Conservation (phyloP, 371 early-diverging fungal species). For the Apophysomyces sp. region DNA sequence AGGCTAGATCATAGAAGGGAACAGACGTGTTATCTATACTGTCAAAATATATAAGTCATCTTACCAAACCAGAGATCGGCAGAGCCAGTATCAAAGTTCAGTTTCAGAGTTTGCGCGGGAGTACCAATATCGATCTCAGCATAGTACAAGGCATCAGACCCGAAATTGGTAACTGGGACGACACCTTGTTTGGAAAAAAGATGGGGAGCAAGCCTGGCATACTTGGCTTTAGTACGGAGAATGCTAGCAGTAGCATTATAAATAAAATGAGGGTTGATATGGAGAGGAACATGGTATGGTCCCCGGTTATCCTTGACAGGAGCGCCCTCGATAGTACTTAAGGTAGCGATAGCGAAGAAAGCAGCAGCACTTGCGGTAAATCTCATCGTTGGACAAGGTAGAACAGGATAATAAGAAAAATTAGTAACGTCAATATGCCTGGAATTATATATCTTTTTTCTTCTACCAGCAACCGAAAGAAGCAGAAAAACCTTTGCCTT, state of each 20-base stretch:
- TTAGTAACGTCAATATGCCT: too few relatives aligned
- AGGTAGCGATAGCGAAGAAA: background rate
- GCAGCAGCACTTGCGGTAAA: background rate
- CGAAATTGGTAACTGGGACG: conserved; percentile 20
- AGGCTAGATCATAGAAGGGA: conserved; percentile 12
- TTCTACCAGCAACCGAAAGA: too few relatives aligned
- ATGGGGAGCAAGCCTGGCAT: conserved; percentile 4
- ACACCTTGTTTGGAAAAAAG: background rate
- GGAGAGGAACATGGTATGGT: conserved; percentile 8
- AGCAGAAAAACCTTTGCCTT: too few relatives aligned
- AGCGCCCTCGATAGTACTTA: conserved; percentile 1
- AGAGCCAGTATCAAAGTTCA: conserved; percentile 77
- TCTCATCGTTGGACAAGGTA: background rate
- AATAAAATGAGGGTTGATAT: conserved; percentile 10
- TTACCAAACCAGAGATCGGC: conserved; percentile 63
- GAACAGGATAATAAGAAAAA: background rate
- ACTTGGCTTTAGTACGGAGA: conserved; percentile 17
- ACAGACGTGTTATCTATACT: too few relatives aligned
- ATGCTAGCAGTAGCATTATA: conserved; percentile 14
- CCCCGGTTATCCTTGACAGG: background rate
- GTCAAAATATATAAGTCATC: too few relatives aligned
- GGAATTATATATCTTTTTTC: too few relatives aligned
- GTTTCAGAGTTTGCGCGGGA: conserved; percentile 61
- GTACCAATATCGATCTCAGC: conserved; percentile 62
- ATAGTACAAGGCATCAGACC: conserved; percentile 46